Conservation (phyloP, 2,329 filamentous ascomycete species). For the Clarireedia sp. region DNA sequence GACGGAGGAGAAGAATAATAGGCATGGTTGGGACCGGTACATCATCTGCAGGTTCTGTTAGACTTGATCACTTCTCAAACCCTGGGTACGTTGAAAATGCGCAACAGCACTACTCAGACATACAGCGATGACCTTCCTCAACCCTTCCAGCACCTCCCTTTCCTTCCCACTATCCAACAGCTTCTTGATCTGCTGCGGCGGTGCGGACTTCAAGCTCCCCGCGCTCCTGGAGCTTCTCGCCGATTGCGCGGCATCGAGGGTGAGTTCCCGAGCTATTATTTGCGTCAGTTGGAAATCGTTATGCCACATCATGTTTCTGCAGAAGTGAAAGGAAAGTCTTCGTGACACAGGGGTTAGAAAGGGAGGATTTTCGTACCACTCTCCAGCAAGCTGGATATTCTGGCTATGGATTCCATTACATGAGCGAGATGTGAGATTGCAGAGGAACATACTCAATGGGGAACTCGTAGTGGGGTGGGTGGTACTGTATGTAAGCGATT, state of each 20-base stretch:
- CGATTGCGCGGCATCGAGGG: slow-evolving; percentile 90
- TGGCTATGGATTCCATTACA: slow-evolving; percentile 88
- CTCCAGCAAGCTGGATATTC: slow-evolving; percentile 90
- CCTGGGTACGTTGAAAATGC: not conserved
- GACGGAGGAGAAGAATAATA: slow-evolving; percentile 93
- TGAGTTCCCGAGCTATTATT: slow-evolving; percentile 79
- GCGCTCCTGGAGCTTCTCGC: slow-evolving; percentile 53
- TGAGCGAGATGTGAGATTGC: slow-evolving; percentile 33
- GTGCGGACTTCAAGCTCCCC: slow-evolving; percentile 56
- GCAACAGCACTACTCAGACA: slow-evolving; percentile 20
- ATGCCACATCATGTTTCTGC: slow-evolving; percentile 3
- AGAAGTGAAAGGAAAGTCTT: not conserved
- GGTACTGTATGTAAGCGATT: slow-evolving; percentile 21
- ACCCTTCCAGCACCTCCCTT: slow-evolving; percentile 82
- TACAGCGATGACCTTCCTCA: slow-evolving; percentile 84
- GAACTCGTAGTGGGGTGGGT: slow-evolving; percentile 21
- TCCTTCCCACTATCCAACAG: slow-evolving; percentile 90
- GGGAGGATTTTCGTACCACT: slow-evolving; percentile 55
- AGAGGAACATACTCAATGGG: slow-evolving; percentile 17
- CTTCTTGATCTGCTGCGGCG: slow-evolving; percentile 84
- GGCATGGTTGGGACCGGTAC: slow-evolving; percentile 80
- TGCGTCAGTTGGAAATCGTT: slow-evolving; percentile 12
- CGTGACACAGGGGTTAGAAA: not conserved
- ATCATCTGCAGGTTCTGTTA: slow-evolving; percentile 62
- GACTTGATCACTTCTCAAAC: not conserved